Percentiles rank a stretch among this genome's conserved stretches.
phyloP scores from a whole-genome alignment of 2,329 filamentous ascomycete species.

The Fusarium dlaminii region DNA sequence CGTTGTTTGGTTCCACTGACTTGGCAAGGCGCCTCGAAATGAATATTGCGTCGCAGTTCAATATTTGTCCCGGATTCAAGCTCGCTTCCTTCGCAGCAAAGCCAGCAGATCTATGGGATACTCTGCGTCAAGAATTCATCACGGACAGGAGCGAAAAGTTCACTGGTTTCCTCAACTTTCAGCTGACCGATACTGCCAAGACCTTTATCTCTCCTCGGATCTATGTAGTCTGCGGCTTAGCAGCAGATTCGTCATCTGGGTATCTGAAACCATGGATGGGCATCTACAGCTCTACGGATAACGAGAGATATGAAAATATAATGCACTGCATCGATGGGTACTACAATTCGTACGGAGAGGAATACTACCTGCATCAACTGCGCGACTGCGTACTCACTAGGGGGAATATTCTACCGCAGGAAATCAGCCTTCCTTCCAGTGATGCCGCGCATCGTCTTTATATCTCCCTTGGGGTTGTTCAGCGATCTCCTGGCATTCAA shows the following conservation, averaged over 20 bases:
- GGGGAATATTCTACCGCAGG: not conserved
- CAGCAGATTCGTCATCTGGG: accelerated
- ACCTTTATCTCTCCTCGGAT: not conserved
- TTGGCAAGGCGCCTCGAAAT: not conserved
- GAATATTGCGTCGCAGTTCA: not conserved
- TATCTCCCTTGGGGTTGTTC: not conserved
- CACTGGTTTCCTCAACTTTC: not conserved
- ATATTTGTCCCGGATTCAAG: not conserved
- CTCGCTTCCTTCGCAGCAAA: not conserved
- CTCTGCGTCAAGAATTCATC: not conserved
- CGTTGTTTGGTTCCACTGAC: not conserved
- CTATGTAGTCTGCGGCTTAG: not conserved
- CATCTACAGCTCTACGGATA: not conserved
- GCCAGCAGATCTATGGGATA: slow-evolving; percentile 1
- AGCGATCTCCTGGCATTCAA: not conserved
- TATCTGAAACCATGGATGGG: not conserved
- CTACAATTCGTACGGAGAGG: not conserved
- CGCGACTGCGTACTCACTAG: not conserved
- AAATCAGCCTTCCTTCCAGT: not conserved
- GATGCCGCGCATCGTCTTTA: not conserved
- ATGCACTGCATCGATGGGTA: not conserved
- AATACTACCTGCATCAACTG: not conserved
- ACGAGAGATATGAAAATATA: accelerated
- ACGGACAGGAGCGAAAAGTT: not conserved
- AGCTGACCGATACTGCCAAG: not conserved